Base-by-base conservation (phyloP, 2,329 filamentous ascomycete species). In the Ciborinia camelliae region DNA sequence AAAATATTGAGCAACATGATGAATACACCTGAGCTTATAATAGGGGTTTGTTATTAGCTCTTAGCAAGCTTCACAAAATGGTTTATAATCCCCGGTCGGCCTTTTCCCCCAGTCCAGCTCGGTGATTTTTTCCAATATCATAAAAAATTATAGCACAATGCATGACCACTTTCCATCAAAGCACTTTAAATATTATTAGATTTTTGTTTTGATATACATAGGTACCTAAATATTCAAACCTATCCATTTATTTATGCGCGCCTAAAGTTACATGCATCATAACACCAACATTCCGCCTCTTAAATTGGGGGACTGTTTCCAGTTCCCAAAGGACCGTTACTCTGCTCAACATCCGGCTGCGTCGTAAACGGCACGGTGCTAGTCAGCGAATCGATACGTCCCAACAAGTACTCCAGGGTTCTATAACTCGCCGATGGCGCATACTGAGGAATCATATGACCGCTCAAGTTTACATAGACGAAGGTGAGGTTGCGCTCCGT, bases 391-490 rank as follows among this genome's bases (percentile, higher is more conserved):
- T 84, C 77, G 12, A 92, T 85, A 47, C 90, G 79, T 0, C 91
- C 91, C 1, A 96, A 80, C 70, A 95, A 75, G 71, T 90, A 89
- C 79, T 95, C 90, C 26, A 95, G 74, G 65, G 91, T 87, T 41
- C 90, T 80, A 73, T 90, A 91, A 0, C 87, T 83, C 0, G 86
- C 87, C 18, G 81, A 83, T 0, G 90, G 88, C 23, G 86, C 83
- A 72, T 90, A 92, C 75, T 90, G 85, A 0, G 86, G 85, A 7
- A 78, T 63, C 75, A 77, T 89, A 76, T 93, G 88, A 0, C 91
- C 91, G 0, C 82, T 79, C 23, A 64, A 26, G 54, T 64, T 30
- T 2, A 64, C 23, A 61, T 64, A 62, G 8, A 64, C 63, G n/a
- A 64, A 64, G 0, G 90, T 95, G 54, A 96, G 77, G 0, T 90